Conservation (phyloP, 345 rosid genomes). For the Cochlearia excelsa region DNA sequence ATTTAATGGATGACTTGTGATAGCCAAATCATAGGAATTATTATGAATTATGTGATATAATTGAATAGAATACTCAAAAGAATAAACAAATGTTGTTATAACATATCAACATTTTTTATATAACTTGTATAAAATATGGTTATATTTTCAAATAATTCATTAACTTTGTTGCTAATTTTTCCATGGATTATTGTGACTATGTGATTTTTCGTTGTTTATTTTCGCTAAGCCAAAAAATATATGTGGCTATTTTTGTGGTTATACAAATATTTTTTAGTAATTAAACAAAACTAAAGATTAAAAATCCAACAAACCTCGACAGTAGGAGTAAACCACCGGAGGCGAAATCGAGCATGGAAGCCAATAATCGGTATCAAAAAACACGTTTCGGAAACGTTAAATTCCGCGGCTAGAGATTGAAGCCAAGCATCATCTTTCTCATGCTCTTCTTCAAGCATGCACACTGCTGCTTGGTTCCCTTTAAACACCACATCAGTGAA, state of each 20-base stretch:
- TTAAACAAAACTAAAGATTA: too few species aligned
- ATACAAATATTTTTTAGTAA: too few species aligned
- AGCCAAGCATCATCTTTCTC: conserved; percentile 64
- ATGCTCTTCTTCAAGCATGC: conserved; percentile 60
- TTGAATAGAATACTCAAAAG: background rate
- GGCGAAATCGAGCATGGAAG: conserved; percentile 40
- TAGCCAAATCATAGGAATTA: too few species aligned
- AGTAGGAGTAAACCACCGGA: conserved; percentile 60
- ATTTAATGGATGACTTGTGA: background rate
- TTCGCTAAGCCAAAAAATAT: too few species aligned
- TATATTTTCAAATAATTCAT: too few species aligned
- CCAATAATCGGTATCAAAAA: conserved; percentile 34
- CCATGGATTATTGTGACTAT: too few species aligned
- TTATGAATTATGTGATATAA: background rate
- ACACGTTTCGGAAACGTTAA: conserved; percentile 48
- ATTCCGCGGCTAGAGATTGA: conserved; percentile 55
- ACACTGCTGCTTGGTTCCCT: conserved; percentile 84
- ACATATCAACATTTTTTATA: too few species aligned
- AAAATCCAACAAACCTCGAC: conserved; percentile 31
- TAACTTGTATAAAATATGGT: too few species aligned
- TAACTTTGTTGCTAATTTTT: too few species aligned
- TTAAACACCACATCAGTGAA: conserved; percentile 62
- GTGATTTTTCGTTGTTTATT: too few species aligned
- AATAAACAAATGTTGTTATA: too few species aligned
- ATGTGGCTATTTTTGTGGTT: too few species aligned